Evolutionary conservation across 768 basidiomycete species (phyloP).

Genomic region (Macrolepiota fuliginosa): DNA sequence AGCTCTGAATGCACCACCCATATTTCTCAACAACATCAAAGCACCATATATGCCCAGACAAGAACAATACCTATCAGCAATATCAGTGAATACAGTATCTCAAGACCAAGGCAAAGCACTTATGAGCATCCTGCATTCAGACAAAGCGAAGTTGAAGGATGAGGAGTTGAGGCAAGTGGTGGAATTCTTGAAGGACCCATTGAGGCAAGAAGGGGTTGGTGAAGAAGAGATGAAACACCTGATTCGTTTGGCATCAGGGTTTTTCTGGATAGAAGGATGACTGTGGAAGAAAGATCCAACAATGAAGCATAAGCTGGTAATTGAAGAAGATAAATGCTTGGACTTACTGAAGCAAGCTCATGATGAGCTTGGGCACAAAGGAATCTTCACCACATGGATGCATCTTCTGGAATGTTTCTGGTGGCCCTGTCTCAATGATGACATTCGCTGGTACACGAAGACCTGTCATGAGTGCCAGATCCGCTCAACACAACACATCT

Average conservation of each 20-base stretch:
- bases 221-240: conserved; percentile 1
- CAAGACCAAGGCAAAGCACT: neutral
- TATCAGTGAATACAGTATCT: neutral
- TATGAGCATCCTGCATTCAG: neutral
- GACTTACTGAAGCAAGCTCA: conserved; percentile 20
- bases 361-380: conserved; percentile 28
- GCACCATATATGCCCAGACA: neutral
- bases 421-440: conserved; percentile 26
- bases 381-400: conserved; percentile 19
- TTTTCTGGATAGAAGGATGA: conserved; percentile 15
- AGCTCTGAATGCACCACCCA: neutral
- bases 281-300: conserved; percentile 19
- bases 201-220: neutral
- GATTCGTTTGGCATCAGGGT: conserved; percentile 10
- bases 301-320: conserved; percentile 19
- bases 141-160: conserved; percentile 7
- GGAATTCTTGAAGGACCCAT: conserved; percentile 11
- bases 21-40: neutral
- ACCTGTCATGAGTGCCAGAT: conserved; percentile 32
- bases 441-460: conserved; percentile 29
- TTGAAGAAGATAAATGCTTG: conserved; percentile 13
- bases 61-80: neutral
- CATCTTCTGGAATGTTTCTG: conserved; percentile 21
- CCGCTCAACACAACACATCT: too few relatives aligned
- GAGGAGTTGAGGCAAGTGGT: conserved; percentile 9